Evolutionary conservation across 2,329 filamentous ascomycete species (phyloP).

Genomic region (Onygenales sp.): DNA sequence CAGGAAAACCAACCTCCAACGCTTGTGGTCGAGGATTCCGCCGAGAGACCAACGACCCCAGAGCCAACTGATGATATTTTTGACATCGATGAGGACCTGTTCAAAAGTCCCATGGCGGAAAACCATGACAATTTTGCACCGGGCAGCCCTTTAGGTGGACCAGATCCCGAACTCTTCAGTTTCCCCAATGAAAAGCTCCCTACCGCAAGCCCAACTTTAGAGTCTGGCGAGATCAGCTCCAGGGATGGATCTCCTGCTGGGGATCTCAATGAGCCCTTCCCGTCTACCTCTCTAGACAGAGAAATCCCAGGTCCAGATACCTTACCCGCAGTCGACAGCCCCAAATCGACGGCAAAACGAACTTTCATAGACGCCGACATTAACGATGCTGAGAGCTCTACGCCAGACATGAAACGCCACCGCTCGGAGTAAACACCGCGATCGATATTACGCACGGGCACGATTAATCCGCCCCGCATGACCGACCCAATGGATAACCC

Average conservation of each 20-base stretch:
- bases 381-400: not conserved
- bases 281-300: not conserved
- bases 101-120: slow-evolving; percentile 15
- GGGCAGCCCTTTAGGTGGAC: not conserved
- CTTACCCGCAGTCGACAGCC: not conserved
- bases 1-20: not conserved
- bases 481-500: not conserved
- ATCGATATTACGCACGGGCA: too few species aligned
- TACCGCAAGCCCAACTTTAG: not conserved
- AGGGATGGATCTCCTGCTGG: not conserved
- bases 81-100: slow-evolving; percentile 23
- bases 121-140: not conserved
- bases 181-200: not conserved
- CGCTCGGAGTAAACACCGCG: not conserved
- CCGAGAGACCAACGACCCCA: slow-evolving; percentile 8
- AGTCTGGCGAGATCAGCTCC: not conserved
- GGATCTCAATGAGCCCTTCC: not conserved
- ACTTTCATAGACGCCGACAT: slow-evolving; percentile 2
- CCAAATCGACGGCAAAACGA: not conserved
- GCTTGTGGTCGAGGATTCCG: not conserved
- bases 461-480: too few species aligned
- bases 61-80: slow-evolving; percentile 22
- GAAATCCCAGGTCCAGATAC: not conserved
- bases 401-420: slow-evolving; percentile 1
- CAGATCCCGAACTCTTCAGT: not conserved